Conservation (phyloP, 2,329 filamentous ascomycete species). For the Fusarium chlamydosporum region DNA sequence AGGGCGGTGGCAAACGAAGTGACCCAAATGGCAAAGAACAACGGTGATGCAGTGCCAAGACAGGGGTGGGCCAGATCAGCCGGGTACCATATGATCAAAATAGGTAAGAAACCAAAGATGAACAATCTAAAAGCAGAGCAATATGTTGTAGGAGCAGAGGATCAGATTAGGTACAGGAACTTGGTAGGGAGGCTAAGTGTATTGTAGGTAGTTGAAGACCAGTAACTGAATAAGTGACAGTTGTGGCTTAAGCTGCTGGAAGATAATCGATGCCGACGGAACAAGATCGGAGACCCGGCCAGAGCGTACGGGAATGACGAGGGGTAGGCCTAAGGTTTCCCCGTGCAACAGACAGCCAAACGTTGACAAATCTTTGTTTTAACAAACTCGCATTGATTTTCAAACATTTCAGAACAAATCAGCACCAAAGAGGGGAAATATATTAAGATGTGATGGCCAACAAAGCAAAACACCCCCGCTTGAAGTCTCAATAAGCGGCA, state of each 20-base stretch:
- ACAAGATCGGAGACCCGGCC: conserved; percentile 40
- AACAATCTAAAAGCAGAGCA: conserved; percentile 4
- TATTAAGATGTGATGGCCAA: conserved; percentile 8
- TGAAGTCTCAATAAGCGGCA: conserved; percentile 19
- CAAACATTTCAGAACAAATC: background rate
- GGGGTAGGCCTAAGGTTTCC: conserved; percentile 23
- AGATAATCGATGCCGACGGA: conserved; percentile 42
- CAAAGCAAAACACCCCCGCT: conserved; percentile 28
- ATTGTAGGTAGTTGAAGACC: background rate
- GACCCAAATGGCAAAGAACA: conserved; percentile 33
- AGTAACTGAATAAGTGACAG: background rate
- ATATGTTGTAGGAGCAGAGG: conserved; percentile 8
- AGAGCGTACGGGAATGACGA: conserved; percentile 20
- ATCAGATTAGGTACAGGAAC: background rate
- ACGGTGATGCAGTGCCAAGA: conserved; percentile 38
- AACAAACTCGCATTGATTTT: background rate
- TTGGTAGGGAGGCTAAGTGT: background rate
- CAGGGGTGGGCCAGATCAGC: conserved; percentile 15
- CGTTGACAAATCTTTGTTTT: background rate
- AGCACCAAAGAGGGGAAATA: conserved; percentile 32
- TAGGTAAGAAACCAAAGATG: conserved; percentile 1
- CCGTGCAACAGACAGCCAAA: conserved; percentile 9
- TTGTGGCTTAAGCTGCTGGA: conserved; percentile 31
- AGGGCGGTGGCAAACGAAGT: conserved; percentile 42
- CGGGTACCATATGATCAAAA: conserved; percentile 7